A percentile compares a stretch with the other conserved stretches of the same genome.
Conservation (phyloP, 768 basidiomycete genomes). For the Dictyophora rubrovolvata region DNA sequence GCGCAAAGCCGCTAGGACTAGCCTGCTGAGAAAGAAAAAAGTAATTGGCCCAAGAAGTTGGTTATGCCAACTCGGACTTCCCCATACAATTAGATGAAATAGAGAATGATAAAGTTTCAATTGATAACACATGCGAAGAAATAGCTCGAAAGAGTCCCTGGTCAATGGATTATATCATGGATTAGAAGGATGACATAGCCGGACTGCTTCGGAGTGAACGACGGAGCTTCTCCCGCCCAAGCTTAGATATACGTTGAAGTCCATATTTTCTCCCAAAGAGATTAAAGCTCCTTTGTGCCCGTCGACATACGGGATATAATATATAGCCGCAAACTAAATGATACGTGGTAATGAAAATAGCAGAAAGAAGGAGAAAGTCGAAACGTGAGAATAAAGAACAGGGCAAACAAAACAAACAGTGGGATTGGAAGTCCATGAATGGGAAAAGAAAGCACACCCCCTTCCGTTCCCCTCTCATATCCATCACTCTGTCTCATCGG, state of each 20-base stretch:
- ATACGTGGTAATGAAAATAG: not conserved
- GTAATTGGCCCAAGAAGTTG: not conserved
- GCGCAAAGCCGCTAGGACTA: not conserved
- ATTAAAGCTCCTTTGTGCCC: not conserved
- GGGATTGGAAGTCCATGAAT: not conserved
- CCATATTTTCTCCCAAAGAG: not conserved
- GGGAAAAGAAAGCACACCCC: not conserved
- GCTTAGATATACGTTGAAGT: not conserved
- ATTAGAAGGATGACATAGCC: not conserved
- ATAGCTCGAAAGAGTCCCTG: not conserved
- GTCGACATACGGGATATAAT: not conserved
- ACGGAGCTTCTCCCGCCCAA: not conserved
- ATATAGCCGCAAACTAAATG: not conserved
- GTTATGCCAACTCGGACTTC: not conserved
- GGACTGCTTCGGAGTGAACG: not conserved
- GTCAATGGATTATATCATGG: not conserved
- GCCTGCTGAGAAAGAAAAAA: not conserved
- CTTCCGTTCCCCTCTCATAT: not conserved
- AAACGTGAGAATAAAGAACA: not conserved
- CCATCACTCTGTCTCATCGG: conserved; percentile 63
- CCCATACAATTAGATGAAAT: not conserved
- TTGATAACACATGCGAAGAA: not conserved
- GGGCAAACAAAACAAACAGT: not conserved
- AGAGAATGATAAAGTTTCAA: not conserved
- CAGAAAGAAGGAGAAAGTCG: not conserved